Percentiles rank a stretch among this genome's conserved stretches.
Conservation (phyloP, 169 alveolate genomes). For the Eimeria acervulina region DNA sequence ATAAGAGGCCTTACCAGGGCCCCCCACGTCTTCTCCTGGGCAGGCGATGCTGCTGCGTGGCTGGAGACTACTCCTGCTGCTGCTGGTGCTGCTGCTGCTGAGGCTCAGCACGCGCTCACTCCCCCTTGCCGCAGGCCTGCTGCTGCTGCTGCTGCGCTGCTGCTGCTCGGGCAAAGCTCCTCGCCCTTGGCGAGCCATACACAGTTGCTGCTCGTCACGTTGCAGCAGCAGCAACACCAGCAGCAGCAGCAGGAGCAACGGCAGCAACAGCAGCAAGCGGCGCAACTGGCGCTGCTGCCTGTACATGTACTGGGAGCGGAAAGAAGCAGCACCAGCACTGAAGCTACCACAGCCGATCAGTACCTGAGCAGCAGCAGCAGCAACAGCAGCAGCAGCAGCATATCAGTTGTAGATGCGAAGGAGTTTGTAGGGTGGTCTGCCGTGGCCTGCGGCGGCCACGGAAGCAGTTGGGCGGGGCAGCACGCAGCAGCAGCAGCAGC, state of each 20-base stretch:
- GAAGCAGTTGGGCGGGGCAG: neutral
- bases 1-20: slow-evolving; percentile 35
- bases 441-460: slow-evolving; percentile 63
- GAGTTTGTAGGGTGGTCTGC: slow-evolving; percentile 62
- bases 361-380: slow-evolving; percentile 34
- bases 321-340: slow-evolving; percentile 10
- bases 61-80: neutral
- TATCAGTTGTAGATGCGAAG: slow-evolving; percentile 19
- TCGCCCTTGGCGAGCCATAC: slow-evolving; percentile 53
- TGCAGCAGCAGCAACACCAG: slow-evolving; percentile 68
- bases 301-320: neutral
- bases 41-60: neutral
- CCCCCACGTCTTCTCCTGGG: slow-evolving; percentile 59
- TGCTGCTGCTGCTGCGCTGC: slow-evolving; percentile 25
- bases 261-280: slow-evolving; percentile 21
- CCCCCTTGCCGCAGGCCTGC: slow-evolving; percentile 3
- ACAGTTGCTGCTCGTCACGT: slow-evolving; percentile 54
- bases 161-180: slow-evolving; percentile 45
- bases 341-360: neutral
- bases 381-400: slow-evolving; percentile 46
- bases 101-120: neutral
- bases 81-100: neutral
- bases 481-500: slow-evolving; percentile 18
- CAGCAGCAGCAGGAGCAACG: slow-evolving; percentile 17
- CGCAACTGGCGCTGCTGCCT: slow-evolving; percentile 22